Conservation (phyloP, 179 eudicot species). For the Silene vulgaris region DNA sequence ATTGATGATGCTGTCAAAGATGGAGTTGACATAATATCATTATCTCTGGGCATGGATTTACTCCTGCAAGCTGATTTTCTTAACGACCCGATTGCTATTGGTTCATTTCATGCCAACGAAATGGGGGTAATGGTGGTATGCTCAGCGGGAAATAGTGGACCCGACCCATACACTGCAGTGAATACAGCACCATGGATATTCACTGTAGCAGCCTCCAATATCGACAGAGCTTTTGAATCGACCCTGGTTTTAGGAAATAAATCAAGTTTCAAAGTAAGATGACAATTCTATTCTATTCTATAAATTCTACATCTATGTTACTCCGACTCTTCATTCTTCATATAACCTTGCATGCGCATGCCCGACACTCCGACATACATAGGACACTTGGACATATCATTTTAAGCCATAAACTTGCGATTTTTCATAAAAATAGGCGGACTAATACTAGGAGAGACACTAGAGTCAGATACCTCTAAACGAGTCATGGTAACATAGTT, state of each 20-base stretch:
- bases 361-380: background rate
- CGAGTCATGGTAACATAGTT: background rate
- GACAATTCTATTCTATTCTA: background rate
- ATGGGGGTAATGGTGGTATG: conserved; percentile 69
- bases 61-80: conserved; percentile 61
- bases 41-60: conserved; percentile 65
- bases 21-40: conserved; percentile 67
- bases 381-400: background rate
- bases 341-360: background rate
- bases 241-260: conserved; percentile 56
- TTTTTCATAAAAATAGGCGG: background rate
- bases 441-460: background rate
- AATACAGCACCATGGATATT: conserved; percentile 92
- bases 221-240: conserved; percentile 66
- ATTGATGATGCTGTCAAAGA: conserved; percentile 92
- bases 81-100: conserved; percentile 73
- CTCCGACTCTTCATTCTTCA: background rate
- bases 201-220: conserved; percentile 76
- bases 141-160: conserved; percentile 75
- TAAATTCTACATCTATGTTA: background rate
- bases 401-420: background rate
- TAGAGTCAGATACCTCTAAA: background rate
- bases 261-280: conserved; percentile 44
- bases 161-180: conserved; percentile 35
- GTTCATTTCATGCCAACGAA: conserved; percentile 73